Percentiles rank a stretch among this genome's conserved stretches.
Conservation (phyloP, 2,329 filamentous ascomycete species). For the Fusarium sp. region DNA sequence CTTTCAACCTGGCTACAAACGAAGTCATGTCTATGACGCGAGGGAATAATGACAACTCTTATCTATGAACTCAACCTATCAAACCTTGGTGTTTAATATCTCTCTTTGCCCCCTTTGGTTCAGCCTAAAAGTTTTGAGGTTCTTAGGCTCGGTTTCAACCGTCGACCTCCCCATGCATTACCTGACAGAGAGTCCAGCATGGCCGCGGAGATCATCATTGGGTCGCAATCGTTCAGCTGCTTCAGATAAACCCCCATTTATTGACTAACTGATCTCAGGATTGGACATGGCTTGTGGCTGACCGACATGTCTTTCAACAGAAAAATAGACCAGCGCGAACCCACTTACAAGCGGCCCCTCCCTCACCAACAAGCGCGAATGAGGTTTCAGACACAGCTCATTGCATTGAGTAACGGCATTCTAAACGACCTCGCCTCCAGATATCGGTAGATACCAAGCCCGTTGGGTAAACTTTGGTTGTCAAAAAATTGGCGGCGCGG, state of each 20-base stretch:
- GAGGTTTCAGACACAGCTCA: conserved; percentile 41
- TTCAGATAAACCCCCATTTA: conserved; percentile 31
- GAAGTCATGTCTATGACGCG: conserved; percentile 39
- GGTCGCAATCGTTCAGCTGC: conserved; percentile 15
- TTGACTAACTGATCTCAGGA: conserved; percentile 33
- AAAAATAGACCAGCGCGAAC: conserved; percentile 27
- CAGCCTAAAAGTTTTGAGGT: conserved; percentile 13
- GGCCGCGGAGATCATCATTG: conserved; percentile 29
- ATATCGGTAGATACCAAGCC: conserved; percentile 42
- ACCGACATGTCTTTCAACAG: conserved; percentile 42
- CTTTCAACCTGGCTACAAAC: conserved; percentile 1
- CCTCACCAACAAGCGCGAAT: conserved; percentile 35
- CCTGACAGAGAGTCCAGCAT: conserved; percentile 12
- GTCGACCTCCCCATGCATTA: conserved; percentile 4
- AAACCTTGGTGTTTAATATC: conserved; percentile 5
- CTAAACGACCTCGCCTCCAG: conserved; percentile 33
- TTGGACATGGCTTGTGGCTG: conserved; percentile 29
- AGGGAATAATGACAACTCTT: conserved; percentile 28
- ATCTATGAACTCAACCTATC: conserved; percentile 26
- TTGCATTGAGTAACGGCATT: conserved; percentile 43
- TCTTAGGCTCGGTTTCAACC: conserved; percentile 24
- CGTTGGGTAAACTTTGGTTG: conserved; percentile 36
- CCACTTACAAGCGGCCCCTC: conserved; percentile 38
- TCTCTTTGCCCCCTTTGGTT: conserved; percentile 13
- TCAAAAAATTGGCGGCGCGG: conserved; percentile 34